Base-by-base conservation (phyloP, 345 rosid genomes). In the Eucalyptus sp. region DNA sequence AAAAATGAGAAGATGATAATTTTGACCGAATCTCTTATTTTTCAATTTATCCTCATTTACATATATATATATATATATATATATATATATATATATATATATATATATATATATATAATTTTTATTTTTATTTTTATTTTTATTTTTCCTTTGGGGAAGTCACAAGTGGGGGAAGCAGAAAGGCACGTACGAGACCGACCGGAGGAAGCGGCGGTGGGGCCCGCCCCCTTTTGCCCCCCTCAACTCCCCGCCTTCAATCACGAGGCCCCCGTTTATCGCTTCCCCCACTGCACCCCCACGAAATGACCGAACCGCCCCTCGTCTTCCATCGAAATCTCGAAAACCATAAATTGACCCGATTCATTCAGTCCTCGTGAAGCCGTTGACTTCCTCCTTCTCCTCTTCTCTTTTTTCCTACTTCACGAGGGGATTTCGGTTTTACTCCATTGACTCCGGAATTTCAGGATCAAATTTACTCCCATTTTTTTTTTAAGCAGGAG, bases 401-500 rank as follows among this genome's bases (percentile, higher is more conserved):
- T 2, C 64, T 0, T 13, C 3, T 27, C 68, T 13, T 62, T 29
- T 3, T 12, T 6, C 15, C 68, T 29, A 62, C 31, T 24, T 56
- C 6, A 56, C 62, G 62, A 56, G 13, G 9, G 62, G 62, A 0
- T 24, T 56, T 10, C 29, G 16, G 68, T 62, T 62, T 60, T 29
- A 29, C 68, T 27, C 68, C 1, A 10, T 13, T 29, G 68, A 27
- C 33, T 27, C 8, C 68, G 31, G 33, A 27, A 60, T 60, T 29
- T 29, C 31, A 3, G 68, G 66, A 58, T 2, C 12, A 24, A 58
- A 58, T 58, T 52, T 18, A 18, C 64, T 25, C 6, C n/a, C 6
- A 0, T 10, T 58, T 58, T 24, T 25, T 52, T 58, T 58, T 10
- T 37, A 4, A 0, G 0, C n/a, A 12, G 22, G 64, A 58, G 9